Evolutionary conservation across 1,139 yeast genomes (phyloP), one percentile per base, ranked within the genome.

Genomic region (Debaryomycetaceae sp.): DNA sequence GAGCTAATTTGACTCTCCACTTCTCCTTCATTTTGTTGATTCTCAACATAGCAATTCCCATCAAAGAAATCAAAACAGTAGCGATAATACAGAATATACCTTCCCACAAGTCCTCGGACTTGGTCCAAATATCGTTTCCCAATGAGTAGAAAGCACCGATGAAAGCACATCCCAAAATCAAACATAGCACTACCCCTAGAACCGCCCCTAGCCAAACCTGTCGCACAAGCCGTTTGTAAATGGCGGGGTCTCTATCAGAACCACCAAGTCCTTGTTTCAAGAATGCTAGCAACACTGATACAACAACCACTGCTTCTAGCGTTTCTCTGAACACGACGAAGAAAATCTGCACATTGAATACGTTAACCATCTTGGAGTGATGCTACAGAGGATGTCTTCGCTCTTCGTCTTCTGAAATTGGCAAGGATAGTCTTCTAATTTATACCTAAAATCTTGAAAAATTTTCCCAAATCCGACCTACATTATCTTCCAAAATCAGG

Each of bases 21-120:
- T 89, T 91, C 53, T 82, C 92, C 63, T 87, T 83, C 81, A 91
- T 77, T 68, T 89, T 91, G 63, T 91, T 88, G 58, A 91, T 76
- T 59, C 96, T 78, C 54, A 91, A 75, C 84, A 91, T 86, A 56
- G 95, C 94, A 51, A 91, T 68, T 39, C 98, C 97, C 97, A 91
- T 89, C 36, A 81, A 54, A 3, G 96, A 81, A 47, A 91, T 91
- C 59, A 91, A 78, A 17, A 86, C 70, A 0, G 94, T 78, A 1
- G 98, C 97, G 52, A 91, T 75, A 28, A 89, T 67, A 59, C 89
- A 83, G 56, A 91, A 81, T 30, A 84, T 75, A 58, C 96, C 97
- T 69, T 91, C 98, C 87, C 96, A 91, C 44, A 89, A 75, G 59
- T 91, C 96, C 61, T 91, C 98, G 37, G 95, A 81, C 34, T 70